Evolutionary conservation across 106 monocot species (phyloP), one percentile per base, ranked within the genome.

Genomic region (Hemerocallis citrina): DNA sequence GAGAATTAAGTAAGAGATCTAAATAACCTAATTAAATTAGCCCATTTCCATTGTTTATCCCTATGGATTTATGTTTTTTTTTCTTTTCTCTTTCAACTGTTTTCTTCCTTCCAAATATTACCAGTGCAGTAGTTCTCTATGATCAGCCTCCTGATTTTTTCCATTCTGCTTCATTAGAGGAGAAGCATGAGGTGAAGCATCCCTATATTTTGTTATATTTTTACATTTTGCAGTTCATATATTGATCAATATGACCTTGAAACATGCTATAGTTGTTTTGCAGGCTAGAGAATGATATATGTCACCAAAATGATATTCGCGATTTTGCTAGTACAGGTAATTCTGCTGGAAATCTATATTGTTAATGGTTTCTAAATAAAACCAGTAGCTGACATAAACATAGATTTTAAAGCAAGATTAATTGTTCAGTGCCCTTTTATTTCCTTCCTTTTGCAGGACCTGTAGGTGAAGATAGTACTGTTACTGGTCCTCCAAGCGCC

Each of bases 61-160:
- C 43, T 40, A 27, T 6, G 6, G 33, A 22, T 17, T 12, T 57
- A 32, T 40, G 31, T 32, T 67, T 11, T 44, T 65, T 41, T 31
- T 15, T 68, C 21, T 59, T 41, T 50, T 31, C 28, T 38, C n/a
- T n/a, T n/a, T n/a, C n/a, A n/a, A n/a, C n/a, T n/a, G n/a, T 59
- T 35, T 23, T 25, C 38, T 38, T n/a, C n/a, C n/a, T n/a, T n/a
- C n/a, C n/a, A n/a, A n/a, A 39, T 29, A 0, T 61, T 25, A 14
- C 44, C 24, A 95, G 94, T 37, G 81, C 94, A 57, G 74, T 65
- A 35, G 78, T 95, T 73, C 72, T 95, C 19, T 95, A 95, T 61
- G 94, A 95, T 72, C 85, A 86, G 32, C 86, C 94, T 63, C 83
- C 85, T 65, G 89, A 89, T 22, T 95, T 89, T 70, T 95, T 95